A percentile compares a stretch with the other conserved stretches of the same genome.
These are phyloP conservation scores for Phialocephala subalpina DNA, from an alignment of 2,329 filamentous ascomycete genomes.

Conservation along the genomic window DNA sequence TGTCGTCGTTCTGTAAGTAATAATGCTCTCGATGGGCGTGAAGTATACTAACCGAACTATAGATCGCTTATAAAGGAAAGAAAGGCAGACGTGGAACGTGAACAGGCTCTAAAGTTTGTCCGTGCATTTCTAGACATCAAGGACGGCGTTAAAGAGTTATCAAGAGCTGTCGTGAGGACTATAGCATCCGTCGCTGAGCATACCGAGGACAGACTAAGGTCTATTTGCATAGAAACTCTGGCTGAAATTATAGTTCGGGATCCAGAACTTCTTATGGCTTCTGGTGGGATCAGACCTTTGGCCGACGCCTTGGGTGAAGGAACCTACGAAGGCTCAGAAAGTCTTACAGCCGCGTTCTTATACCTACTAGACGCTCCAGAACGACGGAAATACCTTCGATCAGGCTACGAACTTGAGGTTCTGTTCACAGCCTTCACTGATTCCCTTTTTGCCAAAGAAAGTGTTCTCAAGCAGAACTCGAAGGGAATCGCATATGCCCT, in stretches of 20 bases:
- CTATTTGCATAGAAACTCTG: slow-evolving; percentile 91
- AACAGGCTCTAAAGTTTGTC: slow-evolving; percentile 96
- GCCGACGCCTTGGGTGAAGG: slow-evolving; percentile 93
- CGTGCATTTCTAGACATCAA: slow-evolving; percentile 96
- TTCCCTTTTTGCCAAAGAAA: slow-evolving; percentile 67
- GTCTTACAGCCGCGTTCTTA: slow-evolving; percentile 84
- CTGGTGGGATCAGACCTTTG: slow-evolving; percentile 85
- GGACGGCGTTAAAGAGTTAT: slow-evolving; percentile 87
- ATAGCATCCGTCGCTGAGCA: slow-evolving; percentile 91
- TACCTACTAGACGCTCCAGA: slow-evolving; percentile 88
- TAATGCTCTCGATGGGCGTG: neutral
- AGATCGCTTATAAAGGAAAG: slow-evolving; percentile 91
- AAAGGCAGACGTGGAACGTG: slow-evolving; percentile 95
- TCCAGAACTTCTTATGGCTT: slow-evolving; percentile 79
- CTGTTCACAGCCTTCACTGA: slow-evolving; percentile 95
- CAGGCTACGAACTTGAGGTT: slow-evolving; percentile 88
- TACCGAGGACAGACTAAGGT: slow-evolving; percentile 73
- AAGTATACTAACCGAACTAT: slow-evolving; percentile 30
- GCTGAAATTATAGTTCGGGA: slow-evolving; percentile 91
- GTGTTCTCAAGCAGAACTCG: slow-evolving; percentile 81
- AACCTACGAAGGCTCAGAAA: slow-evolving; percentile 91
- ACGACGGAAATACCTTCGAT: slow-evolving; percentile 81
- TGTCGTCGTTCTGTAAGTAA: slow-evolving; percentile 75
- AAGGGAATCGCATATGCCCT: slow-evolving; percentile 92
- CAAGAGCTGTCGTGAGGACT: slow-evolving; percentile 84